These are phyloP conservation scores for Chimonanthus salicifolius DNA, from an alignment of 164 flowering plant species.

Conservation along the genomic window DNA sequence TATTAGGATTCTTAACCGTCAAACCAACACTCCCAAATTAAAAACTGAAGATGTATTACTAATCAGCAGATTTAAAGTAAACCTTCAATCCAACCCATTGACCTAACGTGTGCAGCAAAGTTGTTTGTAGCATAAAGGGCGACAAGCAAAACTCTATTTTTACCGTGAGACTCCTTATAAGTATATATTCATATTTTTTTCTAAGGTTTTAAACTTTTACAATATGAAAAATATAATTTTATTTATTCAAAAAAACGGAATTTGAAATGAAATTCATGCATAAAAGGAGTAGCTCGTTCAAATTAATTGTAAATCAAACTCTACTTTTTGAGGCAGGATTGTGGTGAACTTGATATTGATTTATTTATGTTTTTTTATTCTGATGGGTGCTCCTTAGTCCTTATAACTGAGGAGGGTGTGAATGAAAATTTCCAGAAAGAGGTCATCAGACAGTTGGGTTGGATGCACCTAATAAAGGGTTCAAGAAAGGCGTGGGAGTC, in stretches of 20 bases:
- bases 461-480: not conserved
- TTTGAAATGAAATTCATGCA: not conserved
- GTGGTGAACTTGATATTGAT: not conserved
- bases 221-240: no score
- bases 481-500: not conserved
- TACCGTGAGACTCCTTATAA: not conserved
- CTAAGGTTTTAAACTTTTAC: no score
- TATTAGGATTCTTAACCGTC: not conserved
- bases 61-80: no score
- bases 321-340: no score
- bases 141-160: not conserved
- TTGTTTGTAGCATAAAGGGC: not conserved
- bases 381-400: not conserved
- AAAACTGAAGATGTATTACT: no score
- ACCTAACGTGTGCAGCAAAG: not conserved
- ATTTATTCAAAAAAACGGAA: no score
- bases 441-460: not conserved
- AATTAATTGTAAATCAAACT: no score
- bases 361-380: no score
- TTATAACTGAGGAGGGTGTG: not conserved
- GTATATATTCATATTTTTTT: no score
- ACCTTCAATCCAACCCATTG: no score
- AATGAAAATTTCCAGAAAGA: not conserved
- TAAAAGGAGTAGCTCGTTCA: not conserved
- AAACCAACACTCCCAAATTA: no score